Evolutionary conservation across 2,329 filamentous ascomycete species (phyloP).

Genomic region (Aspergillus flavus): DNA sequence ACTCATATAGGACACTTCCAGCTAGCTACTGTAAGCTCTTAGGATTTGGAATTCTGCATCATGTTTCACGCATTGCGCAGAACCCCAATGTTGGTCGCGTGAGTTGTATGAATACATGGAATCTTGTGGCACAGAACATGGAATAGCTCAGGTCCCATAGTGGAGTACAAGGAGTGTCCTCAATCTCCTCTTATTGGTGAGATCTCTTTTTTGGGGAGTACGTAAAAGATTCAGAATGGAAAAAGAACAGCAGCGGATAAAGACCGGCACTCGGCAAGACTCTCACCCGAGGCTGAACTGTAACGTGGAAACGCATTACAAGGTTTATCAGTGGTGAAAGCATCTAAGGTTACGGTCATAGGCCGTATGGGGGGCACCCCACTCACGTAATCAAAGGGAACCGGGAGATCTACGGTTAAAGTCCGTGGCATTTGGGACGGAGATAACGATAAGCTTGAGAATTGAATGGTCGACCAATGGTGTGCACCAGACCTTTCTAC

Average conservation of each 20-base stretch:
- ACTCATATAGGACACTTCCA: not conserved
- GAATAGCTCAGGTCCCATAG: not conserved
- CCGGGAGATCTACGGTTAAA: slow-evolving; percentile 12
- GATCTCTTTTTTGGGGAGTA: not conserved
- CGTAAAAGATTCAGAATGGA: not conserved
- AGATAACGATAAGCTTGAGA: not conserved
- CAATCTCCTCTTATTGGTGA: not conserved
- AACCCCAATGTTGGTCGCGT: not conserved
- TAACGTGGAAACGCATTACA: not conserved
- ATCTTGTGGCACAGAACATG: not conserved
- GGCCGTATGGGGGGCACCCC: not conserved
- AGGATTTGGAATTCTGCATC: not conserved
- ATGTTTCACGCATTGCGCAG: not conserved
- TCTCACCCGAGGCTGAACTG: not conserved
- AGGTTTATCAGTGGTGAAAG: not conserved
- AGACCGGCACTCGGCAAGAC: not conserved
- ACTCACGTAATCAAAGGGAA: slow-evolving; percentile 1
- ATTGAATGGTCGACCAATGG: not conserved
- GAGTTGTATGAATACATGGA: not conserved
- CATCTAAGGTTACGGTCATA: not conserved
- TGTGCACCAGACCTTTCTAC: not conserved
- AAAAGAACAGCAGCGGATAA: not conserved
- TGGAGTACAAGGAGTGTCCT: not conserved
- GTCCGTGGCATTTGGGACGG: not conserved
- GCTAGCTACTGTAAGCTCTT: not conserved